Evolutionary conservation across 2,329 filamentous ascomycete genomes (phyloP).

Genomic region (Aspergillus bombycis): DNA sequence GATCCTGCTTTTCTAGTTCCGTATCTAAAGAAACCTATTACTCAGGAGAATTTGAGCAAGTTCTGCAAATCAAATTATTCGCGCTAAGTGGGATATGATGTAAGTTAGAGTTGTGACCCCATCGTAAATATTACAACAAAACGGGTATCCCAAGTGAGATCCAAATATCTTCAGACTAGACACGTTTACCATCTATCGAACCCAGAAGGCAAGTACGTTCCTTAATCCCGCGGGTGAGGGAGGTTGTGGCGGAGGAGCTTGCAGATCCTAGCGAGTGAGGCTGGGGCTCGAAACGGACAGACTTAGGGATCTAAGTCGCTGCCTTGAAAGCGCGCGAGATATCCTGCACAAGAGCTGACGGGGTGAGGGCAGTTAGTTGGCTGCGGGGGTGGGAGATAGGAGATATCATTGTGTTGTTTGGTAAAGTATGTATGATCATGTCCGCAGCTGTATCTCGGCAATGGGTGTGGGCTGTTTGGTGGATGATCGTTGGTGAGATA

Average conservation of each 20-base stretch:
- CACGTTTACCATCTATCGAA: conserved; percentile 1
- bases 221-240: conserved; percentile 32
- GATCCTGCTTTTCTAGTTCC: too few species aligned
- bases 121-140: neutral
- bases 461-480: neutral
- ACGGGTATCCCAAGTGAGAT: neutral
- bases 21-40: neutral
- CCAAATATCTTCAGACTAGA: too few species aligned
- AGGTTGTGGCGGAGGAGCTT: conserved; percentile 35
- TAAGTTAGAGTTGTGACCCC: neutral
- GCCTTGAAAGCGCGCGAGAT: conserved; percentile 44
- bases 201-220: conserved; percentile 8
- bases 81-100: neutral
- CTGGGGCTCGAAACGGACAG: conserved; percentile 31
- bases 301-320: conserved; percentile 36
- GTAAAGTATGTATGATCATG: neutral
- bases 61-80: neutral
- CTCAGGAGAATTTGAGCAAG: neutral
- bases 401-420: conserved; percentile 23
- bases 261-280: conserved; percentile 25
- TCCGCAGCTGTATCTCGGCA: neutral
- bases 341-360: conserved; percentile 39
- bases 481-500: neutral
- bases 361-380: conserved; percentile 23
- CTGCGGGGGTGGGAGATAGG: conserved; percentile 21